Base-by-base conservation (phyloP, 495 filamentous ascomycete genomes). In the Elaphomyces granulatus region DNA sequence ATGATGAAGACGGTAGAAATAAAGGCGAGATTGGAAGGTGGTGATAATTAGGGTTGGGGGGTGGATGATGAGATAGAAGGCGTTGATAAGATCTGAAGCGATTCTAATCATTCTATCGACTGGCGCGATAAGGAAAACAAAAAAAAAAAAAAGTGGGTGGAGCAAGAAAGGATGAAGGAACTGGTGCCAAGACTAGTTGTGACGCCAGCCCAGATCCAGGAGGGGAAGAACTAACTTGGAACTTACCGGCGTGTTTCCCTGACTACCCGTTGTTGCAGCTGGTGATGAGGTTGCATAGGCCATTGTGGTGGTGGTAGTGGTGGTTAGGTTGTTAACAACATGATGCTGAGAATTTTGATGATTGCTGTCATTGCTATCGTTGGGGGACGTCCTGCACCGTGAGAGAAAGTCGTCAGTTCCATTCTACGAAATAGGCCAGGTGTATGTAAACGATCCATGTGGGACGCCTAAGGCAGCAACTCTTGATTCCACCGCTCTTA, bases 221-320 rank as follows among this genome's bases (percentile, higher is more conserved):
- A n/a, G n/a, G n/a, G n/a, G n/a, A n/a, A n/a, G n/a, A n/a, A n/a
- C n/a, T 32, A 26, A 20, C 37, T 30, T 12, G 12, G 26, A 37
- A 68, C 80, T 71, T 64, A 84, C 81, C 46, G 78, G 67, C 43
- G 70, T 74, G 44, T 74, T 79, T 20, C 72, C 74, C 47, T 74
- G 72, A 34, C 77, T 77, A 45, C 74, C 79, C 34, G 70, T 71
- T 0, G 77, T 79, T 9, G 75, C 76, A 20, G 80, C 78, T 7
- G 77, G 78, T 17, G 79, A 78, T 8, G 77, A 73, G 30, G 73
- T 74, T 38, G 73, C 61, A 54, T 77, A 79, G 41, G 57, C 73
- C 61, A 73, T 72, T 49, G 46, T 65, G 53, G 56, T 58, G 49
- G 59, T 63, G 40, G 57, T 60, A n/a, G n/a, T n/a, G n/a, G n/a